Conservation (phyloP, 805 yeast genomes). For the Metschnikowia aberdeeniae region DNA sequence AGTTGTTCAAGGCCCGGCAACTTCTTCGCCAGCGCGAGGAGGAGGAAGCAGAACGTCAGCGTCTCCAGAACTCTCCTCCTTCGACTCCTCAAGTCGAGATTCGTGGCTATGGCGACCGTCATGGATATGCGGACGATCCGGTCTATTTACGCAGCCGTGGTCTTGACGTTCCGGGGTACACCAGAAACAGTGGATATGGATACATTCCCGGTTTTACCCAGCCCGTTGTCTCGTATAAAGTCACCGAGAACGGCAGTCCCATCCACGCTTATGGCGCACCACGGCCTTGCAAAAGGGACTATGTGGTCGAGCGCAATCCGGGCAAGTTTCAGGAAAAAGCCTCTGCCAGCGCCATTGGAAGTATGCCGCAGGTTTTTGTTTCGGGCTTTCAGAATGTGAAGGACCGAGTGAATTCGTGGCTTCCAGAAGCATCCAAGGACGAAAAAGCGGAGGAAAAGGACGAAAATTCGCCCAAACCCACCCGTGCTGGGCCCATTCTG, state of each 20-base stretch:
- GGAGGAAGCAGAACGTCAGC: too few species aligned
- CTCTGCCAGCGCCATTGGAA: neutral
- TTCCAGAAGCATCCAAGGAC: neutral
- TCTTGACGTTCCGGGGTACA: too few species aligned
- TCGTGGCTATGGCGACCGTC: neutral
- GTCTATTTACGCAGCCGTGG: too few species aligned
- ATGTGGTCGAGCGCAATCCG: neutral
- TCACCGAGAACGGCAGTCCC: slow-evolving; percentile 1
- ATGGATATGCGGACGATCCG: neutral
- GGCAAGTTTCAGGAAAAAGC: neutral
- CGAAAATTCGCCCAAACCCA: neutral
- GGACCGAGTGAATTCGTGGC: neutral
- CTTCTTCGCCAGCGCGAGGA: too few species aligned
- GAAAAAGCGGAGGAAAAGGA: too few species aligned
- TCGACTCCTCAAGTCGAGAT: neutral
- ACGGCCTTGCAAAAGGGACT: neutral
- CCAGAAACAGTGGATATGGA: neutral
- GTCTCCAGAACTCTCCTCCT: neutral
- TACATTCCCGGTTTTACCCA: neutral
- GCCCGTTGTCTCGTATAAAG: neutral
- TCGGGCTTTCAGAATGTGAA: neutral
- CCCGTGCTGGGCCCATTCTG: neutral
- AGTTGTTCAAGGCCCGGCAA: too few species aligned
- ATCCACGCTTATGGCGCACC: neutral
- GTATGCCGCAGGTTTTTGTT: too few species aligned